Evolutionary conservation across 306 rosid species (phyloP).

Genomic region (Dryas drummondii): DNA sequence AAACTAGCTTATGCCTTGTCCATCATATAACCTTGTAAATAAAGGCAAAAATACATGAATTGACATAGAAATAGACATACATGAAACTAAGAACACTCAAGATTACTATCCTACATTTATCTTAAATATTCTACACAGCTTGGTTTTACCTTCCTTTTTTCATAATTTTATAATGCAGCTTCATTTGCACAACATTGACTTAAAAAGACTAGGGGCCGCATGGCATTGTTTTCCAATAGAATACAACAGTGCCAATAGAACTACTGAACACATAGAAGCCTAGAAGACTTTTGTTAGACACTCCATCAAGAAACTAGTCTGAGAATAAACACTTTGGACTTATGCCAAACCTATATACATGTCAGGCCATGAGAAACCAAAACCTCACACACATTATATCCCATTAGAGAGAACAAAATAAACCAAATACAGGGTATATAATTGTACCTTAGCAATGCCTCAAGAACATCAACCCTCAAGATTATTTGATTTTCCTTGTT

Average conservation of each 20-base stretch:
- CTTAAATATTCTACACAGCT: not conserved
- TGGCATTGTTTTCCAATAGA: too few species aligned
- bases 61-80: too few species aligned
- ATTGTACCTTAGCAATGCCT: constrained; percentile 85
- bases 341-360: not conserved
- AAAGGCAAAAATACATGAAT: too few species aligned
- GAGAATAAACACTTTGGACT: not conserved
- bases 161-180: too few species aligned
- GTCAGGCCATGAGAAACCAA: constrained; percentile 4
- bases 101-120: not conserved
- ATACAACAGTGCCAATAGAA: too few species aligned
- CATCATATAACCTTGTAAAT: too few species aligned
- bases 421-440: not conserved
- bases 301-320: not conserved
- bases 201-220: not conserved
- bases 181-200: not conserved
- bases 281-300: not conserved
- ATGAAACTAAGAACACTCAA: too few species aligned
- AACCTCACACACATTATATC: constrained; percentile 6
- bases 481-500: constrained; percentile 94
- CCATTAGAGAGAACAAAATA: not conserved
- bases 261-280: too few species aligned
- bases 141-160: not conserved
- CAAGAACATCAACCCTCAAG: constrained; percentile 90
- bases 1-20: too few species aligned